phyloP scores from a whole-genome alignment of 2,329 filamentous ascomycete species.

The Akanthomyces uredinophilus region DNA sequence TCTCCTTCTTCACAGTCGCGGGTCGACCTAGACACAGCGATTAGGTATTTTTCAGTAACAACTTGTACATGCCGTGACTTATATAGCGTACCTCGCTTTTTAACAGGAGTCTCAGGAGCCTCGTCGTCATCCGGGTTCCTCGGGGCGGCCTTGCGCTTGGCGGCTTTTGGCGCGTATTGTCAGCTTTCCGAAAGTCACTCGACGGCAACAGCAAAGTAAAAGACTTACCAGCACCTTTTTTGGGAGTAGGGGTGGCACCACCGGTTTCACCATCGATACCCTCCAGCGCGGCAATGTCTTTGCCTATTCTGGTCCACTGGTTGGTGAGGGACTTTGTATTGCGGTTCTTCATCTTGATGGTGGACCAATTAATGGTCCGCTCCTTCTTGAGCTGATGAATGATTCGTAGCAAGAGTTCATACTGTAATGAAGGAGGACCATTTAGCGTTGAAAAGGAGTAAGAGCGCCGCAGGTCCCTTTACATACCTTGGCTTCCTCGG shows the following conservation, averaged over 20 bases:
- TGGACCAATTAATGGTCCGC: conserved; percentile 31
- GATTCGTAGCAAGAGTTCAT: conserved; percentile 32
- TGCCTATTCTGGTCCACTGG: conserved; percentile 33
- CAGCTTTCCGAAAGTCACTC: not conserved
- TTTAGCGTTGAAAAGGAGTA: not conserved
- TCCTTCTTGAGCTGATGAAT: conserved; percentile 29
- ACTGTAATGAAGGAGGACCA: conserved; percentile 19
- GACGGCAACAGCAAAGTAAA: not conserved
- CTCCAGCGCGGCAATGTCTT: conserved; percentile 32
- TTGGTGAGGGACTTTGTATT: conserved; percentile 34
- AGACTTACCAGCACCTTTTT: conserved; percentile 17
- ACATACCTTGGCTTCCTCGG: conserved; percentile 32
- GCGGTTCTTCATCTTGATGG: conserved; percentile 32
- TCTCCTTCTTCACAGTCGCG: not conserved
- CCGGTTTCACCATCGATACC: conserved; percentile 15
- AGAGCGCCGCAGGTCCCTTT: not conserved
- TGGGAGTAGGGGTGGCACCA: conserved; percentile 15
- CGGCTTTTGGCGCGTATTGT: not conserved
- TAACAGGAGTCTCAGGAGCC: not conserved
- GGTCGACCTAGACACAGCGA: not conserved
- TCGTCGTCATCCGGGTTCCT: conserved; percentile 15
- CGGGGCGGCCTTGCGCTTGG: conserved; percentile 18
- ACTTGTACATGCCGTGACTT: not conserved
- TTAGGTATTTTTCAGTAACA: not conserved
- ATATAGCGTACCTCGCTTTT: conserved; percentile 9